Base-by-base conservation (phyloP, 2,329 filamentous ascomycete species). In the Venturia effusa region DNA sequence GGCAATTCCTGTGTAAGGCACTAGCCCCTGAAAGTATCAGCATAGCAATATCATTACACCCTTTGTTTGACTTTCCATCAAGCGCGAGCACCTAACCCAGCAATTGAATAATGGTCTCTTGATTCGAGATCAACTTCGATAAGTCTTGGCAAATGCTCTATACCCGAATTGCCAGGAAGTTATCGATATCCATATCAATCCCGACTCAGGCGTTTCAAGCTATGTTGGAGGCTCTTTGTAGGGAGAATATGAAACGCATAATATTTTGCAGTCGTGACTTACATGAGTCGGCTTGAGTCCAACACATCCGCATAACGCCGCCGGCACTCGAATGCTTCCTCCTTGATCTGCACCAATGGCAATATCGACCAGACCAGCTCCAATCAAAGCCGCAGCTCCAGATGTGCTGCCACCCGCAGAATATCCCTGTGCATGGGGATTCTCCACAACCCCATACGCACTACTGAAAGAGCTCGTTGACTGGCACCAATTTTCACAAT, bases 401-500 rank as follows among this genome's bases (percentile, higher is more conserved):
- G 73, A 77, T 34, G 75, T 78, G 64, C 77, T 79, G n/a, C 80
- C 79, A n/a, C 80, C 79, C 43, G 75, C 74, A 2, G 74, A 77
- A 66, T 78, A 80, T 1, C 78, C 78, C 27, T 70, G 66, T 0
- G 76, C 78, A 64, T 75, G 77, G 0, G 79, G 80, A 62, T 81
- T 80, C 45, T 72, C 67, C 3, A 75, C 73, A 1, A 66, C 68
- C 2, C 74, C 75, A 59, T 74, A 73, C 2, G 77, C 77, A 41
- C 75, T 77, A 0, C 78, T 81, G 65, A 78, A 81, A 0, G 78
- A 80, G 0, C 76, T 75, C 0, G 79, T 79, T 0, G 77, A 79
- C 65, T 78, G 78, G 66, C 80, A 83, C 59, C 80, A 78, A 67
- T 82, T 82, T 66, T 84, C 83, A 64, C 82, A 84, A 0, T 77